phyloP scores from a whole-genome alignment of 306 rosid genomes.

The Erythrophleum fordii region DNA sequence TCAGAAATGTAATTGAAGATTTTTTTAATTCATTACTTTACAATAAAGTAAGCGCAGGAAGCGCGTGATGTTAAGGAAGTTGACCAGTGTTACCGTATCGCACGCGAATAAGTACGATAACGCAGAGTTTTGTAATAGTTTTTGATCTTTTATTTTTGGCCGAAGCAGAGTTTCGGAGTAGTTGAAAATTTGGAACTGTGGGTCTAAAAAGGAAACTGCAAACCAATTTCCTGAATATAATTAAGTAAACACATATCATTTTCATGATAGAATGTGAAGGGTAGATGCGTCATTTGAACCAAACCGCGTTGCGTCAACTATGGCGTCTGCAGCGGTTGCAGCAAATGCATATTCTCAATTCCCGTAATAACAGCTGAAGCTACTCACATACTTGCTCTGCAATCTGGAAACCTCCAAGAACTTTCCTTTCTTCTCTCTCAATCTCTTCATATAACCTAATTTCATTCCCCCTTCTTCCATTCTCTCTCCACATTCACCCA shows the following conservation, averaged over 20 bases:
- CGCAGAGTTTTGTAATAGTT: not conserved
- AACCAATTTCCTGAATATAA: not conserved
- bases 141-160: too few species aligned
- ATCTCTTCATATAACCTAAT: not conserved
- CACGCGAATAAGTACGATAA: not conserved
- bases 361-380: not conserved
- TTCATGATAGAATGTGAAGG: not conserved
- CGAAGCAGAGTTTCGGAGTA: too few species aligned
- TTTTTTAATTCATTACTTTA: not conserved
- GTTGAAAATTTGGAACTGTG: not conserved
- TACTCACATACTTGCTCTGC: not conserved
- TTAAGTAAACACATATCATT: not conserved
- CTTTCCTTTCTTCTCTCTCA: not conserved
- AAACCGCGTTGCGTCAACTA: constrained; percentile 24
- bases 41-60: constrained; percentile 1
- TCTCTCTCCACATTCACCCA: not conserved
- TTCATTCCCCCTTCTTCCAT: not conserved
- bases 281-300: not conserved
- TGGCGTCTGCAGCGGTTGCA: not conserved
- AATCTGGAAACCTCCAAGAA: not conserved
- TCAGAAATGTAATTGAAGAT: not conserved
- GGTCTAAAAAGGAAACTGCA: not conserved
- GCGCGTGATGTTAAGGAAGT: not conserved
- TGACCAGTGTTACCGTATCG: not conserved
- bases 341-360: not conserved